A percentile compares a stretch with the other conserved stretches of the same genome.
phyloP scores from a whole-genome alignment of 805 yeast genomes.

The Myxozyma kluyveri region DNA sequence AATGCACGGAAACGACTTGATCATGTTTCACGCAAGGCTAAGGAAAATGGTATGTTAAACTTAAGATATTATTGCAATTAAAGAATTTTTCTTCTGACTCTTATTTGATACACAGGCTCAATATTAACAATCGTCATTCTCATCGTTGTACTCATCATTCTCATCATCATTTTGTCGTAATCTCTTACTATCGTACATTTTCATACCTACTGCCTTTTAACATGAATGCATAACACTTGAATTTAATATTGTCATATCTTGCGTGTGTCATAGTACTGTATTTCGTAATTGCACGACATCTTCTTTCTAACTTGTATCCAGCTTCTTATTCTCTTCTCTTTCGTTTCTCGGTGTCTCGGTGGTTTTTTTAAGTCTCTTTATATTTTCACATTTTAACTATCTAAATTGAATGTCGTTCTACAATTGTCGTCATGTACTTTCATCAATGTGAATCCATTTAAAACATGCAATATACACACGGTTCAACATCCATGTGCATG shows the following conservation, averaged over 20 bases:
- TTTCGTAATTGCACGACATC: no score
- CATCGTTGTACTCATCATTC: conserved; percentile 38
- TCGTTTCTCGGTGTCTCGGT: not conserved
- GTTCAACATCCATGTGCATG: no score
- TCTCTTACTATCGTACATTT: not conserved
- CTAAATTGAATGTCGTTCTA: no score
- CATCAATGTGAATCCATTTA: no score
- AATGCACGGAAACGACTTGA: conserved; percentile 39
- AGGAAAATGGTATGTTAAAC: conserved; percentile 34
- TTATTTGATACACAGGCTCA: conserved; percentile 34
- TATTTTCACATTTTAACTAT: not conserved
- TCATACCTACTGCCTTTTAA: not conserved
- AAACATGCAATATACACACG: no score
- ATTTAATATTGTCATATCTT: no score
- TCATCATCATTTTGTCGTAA: conserved; percentile 37
- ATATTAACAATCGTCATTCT: conserved; percentile 38
- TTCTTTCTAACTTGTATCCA: not conserved
- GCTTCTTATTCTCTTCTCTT: not conserved
- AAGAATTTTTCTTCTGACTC: not conserved
- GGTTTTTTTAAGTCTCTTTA: not conserved
- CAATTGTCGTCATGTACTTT: no score
- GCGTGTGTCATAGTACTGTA: no score
- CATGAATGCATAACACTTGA: no score
- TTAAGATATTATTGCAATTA: no score
- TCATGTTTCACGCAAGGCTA: conserved; percentile 40